Conservation (phyloP, 1,284 basidiomycete genomes). For the Anthracocystis setariae region DNA sequence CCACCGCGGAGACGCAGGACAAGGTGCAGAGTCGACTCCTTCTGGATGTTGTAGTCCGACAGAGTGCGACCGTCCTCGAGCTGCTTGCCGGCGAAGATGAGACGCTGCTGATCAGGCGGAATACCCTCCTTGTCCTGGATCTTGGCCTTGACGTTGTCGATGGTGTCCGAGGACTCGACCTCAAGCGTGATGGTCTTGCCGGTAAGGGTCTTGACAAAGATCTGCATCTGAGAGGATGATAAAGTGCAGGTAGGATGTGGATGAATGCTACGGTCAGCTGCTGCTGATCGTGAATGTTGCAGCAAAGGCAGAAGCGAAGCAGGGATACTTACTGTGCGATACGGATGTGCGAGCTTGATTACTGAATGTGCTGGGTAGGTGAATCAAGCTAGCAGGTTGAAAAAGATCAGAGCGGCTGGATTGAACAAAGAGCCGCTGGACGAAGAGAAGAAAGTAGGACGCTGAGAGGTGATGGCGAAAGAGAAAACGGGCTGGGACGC, state of each 20-base stretch:
- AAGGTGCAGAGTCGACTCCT: slow-evolving; percentile 97
- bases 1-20: slow-evolving; percentile 87
- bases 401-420: slow-evolving; percentile 2
- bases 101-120: slow-evolving; percentile 64
- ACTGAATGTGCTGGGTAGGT: background rate
- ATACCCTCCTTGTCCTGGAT: slow-evolving; percentile 66
- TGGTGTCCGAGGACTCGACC: slow-evolving; percentile 71
- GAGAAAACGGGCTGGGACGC: background rate
- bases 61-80: slow-evolving; percentile 64
- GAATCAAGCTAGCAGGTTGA: slow-evolving; percentile 1
- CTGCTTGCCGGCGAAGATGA: slow-evolving; percentile 66
- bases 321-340: slow-evolving; percentile 25
- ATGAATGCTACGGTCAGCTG: slow-evolving; percentile 4
- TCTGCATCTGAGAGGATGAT: slow-evolving; percentile 43
- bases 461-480: slow-evolving; percentile 8
- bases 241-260: background rate
- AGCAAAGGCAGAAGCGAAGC: background rate
- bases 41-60: slow-evolving; percentile 82
- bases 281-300: no score
- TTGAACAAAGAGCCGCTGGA: background rate
- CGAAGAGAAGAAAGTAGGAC: background rate
- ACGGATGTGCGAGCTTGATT: background rate
- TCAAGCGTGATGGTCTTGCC: slow-evolving; percentile 70
- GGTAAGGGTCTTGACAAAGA: slow-evolving; percentile 57
- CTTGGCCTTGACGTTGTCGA: slow-evolving; percentile 74